Conservation (phyloP, 2,329 filamentous ascomycete species). For the Cercospora nicotianae region DNA sequence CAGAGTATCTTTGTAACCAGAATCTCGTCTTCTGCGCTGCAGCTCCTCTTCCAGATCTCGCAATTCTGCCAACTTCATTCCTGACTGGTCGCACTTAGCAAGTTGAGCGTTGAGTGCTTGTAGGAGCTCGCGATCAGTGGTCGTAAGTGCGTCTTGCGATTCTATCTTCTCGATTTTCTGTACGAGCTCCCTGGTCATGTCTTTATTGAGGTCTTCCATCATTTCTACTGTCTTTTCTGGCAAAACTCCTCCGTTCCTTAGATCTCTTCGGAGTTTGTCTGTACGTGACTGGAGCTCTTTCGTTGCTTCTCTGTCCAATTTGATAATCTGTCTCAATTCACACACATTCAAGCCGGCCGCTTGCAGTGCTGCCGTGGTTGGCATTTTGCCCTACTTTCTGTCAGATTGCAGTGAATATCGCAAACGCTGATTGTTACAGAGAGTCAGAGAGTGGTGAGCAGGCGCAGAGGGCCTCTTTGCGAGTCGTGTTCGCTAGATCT, state of each 20-base stretch:
- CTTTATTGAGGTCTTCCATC: conserved; percentile 28
- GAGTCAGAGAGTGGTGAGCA: not conserved
- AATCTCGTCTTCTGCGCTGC: conserved; percentile 8
- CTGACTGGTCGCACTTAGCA: conserved; percentile 28
- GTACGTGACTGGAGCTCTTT: conserved; percentile 27
- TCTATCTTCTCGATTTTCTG: conserved; percentile 31
- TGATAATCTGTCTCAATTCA: conserved; percentile 26
- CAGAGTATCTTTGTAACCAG: conserved; percentile 11
- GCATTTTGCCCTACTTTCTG: conserved; percentile 6
- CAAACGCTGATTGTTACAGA: not conserved
- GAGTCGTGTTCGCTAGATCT: not conserved
- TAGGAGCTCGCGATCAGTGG: conserved; percentile 29
- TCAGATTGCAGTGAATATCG: not conserved
- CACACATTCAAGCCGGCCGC: conserved; percentile 21
- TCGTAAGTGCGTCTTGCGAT: conserved; percentile 15
- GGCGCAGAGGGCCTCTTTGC: not conserved
- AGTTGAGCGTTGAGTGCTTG: conserved; percentile 30
- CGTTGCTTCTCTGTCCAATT: conserved; percentile 26
- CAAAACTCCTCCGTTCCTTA: conserved; percentile 19
- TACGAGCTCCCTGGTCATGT: conserved; percentile 29
- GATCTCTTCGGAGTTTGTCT: conserved; percentile 23
- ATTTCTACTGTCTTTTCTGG: conserved; percentile 18
- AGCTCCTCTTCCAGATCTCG: conserved; percentile 26
- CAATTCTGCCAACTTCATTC: conserved; percentile 28
- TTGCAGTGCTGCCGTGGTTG: conserved; percentile 18